Evolutionary conservation across 345 rosid species (phyloP).

Genomic region (Salix koriyanagi): DNA sequence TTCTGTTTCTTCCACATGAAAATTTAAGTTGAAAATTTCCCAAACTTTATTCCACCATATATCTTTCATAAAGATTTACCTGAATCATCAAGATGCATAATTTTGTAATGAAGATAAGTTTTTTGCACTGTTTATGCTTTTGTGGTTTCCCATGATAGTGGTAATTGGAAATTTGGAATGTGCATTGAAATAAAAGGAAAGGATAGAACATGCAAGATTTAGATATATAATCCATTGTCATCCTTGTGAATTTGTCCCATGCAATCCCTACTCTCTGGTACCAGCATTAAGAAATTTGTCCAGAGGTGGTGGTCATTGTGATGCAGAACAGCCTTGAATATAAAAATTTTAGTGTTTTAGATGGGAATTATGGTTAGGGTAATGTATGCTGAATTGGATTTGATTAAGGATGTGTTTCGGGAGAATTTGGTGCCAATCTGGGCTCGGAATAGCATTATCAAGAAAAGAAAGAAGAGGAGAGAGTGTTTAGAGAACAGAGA

Average conservation of each 20-base stretch:
- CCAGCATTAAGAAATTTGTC: neutral
- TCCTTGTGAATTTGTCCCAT: neutral
- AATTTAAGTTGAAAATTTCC: neutral
- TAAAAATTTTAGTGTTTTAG: neutral
- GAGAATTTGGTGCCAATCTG: neutral
- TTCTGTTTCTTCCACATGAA: neutral
- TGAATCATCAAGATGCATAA: neutral
- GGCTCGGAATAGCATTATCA: neutral
- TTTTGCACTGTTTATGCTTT: neutral
- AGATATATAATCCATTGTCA: neutral
- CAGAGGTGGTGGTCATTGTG: neutral
- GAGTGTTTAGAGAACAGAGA: neutral
- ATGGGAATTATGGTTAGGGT: neutral
- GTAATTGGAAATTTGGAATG: neutral
- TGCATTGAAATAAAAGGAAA: neutral
- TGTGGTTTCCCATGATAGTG: neutral
- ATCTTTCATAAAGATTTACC: neutral
- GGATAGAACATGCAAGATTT: neutral
- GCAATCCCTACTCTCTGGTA: neutral
- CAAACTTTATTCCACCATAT: neutral
- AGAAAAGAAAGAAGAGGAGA: neutral
- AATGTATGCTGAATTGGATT: neutral
- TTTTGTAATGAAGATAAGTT: neutral
- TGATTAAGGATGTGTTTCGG: neutral
- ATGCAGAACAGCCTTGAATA: neutral